Conservation (phyloP, 352 stramenopile species). For the Pelagophyceae sp. region DNA sequence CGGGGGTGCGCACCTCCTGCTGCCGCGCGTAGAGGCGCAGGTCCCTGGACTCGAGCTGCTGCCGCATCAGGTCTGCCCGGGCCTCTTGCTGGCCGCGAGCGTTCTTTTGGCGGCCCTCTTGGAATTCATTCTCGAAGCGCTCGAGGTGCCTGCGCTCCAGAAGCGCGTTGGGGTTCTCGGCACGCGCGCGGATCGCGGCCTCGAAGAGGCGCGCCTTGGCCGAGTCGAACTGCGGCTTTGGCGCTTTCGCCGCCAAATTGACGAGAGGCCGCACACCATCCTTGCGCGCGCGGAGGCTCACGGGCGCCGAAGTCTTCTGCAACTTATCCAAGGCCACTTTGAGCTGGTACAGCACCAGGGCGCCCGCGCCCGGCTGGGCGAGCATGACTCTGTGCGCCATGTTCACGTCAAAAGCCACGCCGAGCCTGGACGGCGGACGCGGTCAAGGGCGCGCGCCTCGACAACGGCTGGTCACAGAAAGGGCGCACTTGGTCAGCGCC, state of each 20-base stretch:
- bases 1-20: no score
- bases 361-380: constrained; percentile 46
- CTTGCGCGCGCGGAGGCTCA: constrained; percentile 12
- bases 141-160: not conserved
- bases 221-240: constrained; percentile 32
- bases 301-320: constrained; percentile 22
- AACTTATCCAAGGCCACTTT: constrained; percentile 47
- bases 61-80: not conserved
- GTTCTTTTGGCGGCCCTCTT: not conserved
- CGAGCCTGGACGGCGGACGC: constrained; percentile 41
- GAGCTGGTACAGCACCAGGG: constrained; percentile 71
- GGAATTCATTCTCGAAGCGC: not conserved
- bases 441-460: not conserved
- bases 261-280: constrained; percentile 28
- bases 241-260: constrained; percentile 27
- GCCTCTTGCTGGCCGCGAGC: not conserved
- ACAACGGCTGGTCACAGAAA: no score
- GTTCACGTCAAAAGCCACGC: constrained; percentile 63
- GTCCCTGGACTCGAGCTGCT: not conserved
- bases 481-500: no score
- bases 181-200: not conserved
- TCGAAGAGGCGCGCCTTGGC: constrained; percentile 14
- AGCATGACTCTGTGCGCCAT: constrained; percentile 67
- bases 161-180: constrained; percentile 3
- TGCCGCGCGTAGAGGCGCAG: not conserved